A percentile compares a stretch with the other conserved stretches of the same genome.
Evolutionary conservation across 2,329 filamentous ascomycete genomes (phyloP).

Genomic region (Trichoderma sp.): DNA sequence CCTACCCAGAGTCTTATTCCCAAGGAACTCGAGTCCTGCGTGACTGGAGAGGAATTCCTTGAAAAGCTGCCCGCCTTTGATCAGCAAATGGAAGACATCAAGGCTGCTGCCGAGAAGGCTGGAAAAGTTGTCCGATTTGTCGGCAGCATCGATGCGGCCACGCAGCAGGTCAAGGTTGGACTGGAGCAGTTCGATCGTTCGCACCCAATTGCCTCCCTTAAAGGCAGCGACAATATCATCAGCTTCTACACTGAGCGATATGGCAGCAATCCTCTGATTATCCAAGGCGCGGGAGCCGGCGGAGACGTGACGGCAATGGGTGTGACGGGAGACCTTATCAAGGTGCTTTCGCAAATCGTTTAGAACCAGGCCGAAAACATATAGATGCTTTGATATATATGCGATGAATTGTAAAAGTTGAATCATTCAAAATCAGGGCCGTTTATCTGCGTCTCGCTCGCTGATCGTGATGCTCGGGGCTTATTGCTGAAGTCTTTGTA

Average conservation of each 20-base stretch:
- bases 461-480: slow-evolving; percentile 6
- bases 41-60: slow-evolving; percentile 84
- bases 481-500: neutral
- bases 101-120: slow-evolving; percentile 78
- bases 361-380: slow-evolving; percentile 31
- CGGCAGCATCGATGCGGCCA: slow-evolving; percentile 84
- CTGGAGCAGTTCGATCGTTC: slow-evolving; percentile 85
- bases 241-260: slow-evolving; percentile 98
- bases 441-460: slow-evolving; percentile 16
- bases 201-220: slow-evolving; percentile 89
- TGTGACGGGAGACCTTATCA: slow-evolving; percentile 89
- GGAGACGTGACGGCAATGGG: slow-evolving; percentile 98
- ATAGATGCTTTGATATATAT: neutral
- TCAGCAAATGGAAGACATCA: slow-evolving; percentile 83
- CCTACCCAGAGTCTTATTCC: slow-evolving; percentile 94
- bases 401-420: neutral
- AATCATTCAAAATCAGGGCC: neutral
- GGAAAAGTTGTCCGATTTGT: slow-evolving; percentile 95
- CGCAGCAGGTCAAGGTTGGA: slow-evolving; percentile 84
- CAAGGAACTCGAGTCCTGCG: slow-evolving; percentile 74
- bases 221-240: slow-evolving; percentile 98
- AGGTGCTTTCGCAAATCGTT: slow-evolving; percentile 74
- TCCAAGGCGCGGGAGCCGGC: slow-evolving; percentile 92
- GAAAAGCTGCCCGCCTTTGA: slow-evolving; percentile 79
- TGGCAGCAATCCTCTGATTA: slow-evolving; percentile 83